These are phyloP conservation scores for Monilinia vaccinii-corymbosi DNA, from an alignment of 2,329 filamentous ascomycete genomes.

Conservation along the genomic window DNA sequence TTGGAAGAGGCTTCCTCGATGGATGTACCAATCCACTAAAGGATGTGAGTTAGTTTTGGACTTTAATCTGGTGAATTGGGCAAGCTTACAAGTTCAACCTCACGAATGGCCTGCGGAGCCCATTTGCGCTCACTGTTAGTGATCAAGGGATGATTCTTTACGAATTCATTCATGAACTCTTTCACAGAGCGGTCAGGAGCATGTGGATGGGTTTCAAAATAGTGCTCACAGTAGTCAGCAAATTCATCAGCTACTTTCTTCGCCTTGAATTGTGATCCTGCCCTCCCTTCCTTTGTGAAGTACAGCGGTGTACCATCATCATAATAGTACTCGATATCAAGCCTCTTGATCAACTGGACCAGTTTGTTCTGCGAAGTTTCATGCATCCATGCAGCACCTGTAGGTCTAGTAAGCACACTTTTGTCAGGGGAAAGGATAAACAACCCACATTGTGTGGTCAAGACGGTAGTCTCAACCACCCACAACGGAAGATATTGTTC, in stretches of 20 bases:
- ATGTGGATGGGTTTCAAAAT: slow-evolving; percentile 33
- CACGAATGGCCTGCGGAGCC: slow-evolving; percentile 36
- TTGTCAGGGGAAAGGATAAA: slow-evolving; percentile 23
- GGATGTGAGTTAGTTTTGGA: neutral
- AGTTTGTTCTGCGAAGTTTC: slow-evolving; percentile 37
- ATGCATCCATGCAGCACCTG: slow-evolving; percentile 38
- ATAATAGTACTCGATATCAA: slow-evolving; percentile 37
- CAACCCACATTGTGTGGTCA: slow-evolving; percentile 28
- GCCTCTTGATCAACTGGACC: slow-evolving; percentile 34
- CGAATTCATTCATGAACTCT: slow-evolving; percentile 34
- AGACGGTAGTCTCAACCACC: slow-evolving; percentile 22
- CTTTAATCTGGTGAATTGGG: neutral
- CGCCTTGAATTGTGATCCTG: slow-evolving; percentile 37
- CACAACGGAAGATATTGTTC: slow-evolving; percentile 27
- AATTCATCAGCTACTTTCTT: slow-evolving; percentile 39
- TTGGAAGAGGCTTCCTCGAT: slow-evolving; percentile 35
- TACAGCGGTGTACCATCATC: slow-evolving; percentile 36
- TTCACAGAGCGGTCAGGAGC: slow-evolving; percentile 34
- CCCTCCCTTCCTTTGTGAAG: slow-evolving; percentile 34
- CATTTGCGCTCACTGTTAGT: slow-evolving; percentile 35
- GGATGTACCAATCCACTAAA: slow-evolving; percentile 34
- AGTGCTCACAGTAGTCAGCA: slow-evolving; percentile 35
- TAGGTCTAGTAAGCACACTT: slow-evolving; percentile 19
- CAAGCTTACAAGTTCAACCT: slow-evolving; percentile 31
- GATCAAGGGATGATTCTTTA: slow-evolving; percentile 34